Percentiles rank a stretch among this genome's conserved stretches.
phyloP scores from a whole-genome alignment of 176 grass and related monocot species.

The Saccharum spontaneum region DNA sequence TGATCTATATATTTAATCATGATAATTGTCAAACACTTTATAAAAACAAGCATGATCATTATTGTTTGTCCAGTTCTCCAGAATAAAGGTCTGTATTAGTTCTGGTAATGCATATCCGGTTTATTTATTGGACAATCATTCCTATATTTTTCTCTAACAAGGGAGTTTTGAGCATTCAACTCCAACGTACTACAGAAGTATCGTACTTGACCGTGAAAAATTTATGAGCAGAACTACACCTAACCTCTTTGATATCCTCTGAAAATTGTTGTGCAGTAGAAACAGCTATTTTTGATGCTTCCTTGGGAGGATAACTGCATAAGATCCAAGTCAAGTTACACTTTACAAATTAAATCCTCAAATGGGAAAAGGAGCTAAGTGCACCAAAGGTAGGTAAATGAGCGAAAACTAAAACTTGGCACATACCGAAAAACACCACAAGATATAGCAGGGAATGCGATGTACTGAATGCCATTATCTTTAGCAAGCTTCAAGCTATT shows the following conservation, averaged over 20 bases:
- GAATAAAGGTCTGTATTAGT: neutral
- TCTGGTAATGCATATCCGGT: neutral
- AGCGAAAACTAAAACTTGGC: conserved; percentile 9
- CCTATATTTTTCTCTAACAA: neutral
- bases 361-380: neutral
- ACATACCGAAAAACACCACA: conserved; percentile 83
- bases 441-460: conserved; percentile 94
- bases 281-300: conserved; percentile 84
- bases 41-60: neutral
- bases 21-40: neutral
- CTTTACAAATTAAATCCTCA: neutral
- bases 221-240: neutral
- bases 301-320: conserved; percentile 74
- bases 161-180: neutral
- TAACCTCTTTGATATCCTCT: conserved; percentile 76
- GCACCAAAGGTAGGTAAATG: conserved; percentile 9
- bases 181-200: neutral
- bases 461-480: conserved; percentile 80
- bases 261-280: conserved; percentile 65
- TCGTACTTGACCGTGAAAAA: neutral
- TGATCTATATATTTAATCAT: conserved; percentile 11
- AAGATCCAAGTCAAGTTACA: conserved; percentile 23
- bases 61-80: neutral
- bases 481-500: conserved; percentile 95
- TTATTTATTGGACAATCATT: neutral